phyloP scores from a whole-genome alignment of 2,329 filamentous ascomycete species.

The Alternaria sp. region DNA sequence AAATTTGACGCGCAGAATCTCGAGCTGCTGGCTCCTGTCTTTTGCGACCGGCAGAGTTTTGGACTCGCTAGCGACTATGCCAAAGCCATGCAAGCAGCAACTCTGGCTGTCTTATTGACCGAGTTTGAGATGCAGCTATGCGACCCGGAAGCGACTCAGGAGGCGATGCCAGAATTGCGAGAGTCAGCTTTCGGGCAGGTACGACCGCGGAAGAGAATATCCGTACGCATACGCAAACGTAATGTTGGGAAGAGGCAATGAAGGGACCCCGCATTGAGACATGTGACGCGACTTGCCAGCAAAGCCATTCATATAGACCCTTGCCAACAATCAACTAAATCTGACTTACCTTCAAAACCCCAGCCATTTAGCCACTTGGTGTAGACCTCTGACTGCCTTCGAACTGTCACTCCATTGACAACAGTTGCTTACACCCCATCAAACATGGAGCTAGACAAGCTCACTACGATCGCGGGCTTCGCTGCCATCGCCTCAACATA shows the following conservation, averaged over 20 bases:
- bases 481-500: conserved; percentile 3
- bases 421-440: neutral
- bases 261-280: neutral
- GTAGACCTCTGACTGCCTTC: neutral
- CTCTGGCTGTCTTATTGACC: conserved; percentile 33
- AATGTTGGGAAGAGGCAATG: conserved; percentile 1
- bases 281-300: neutral
- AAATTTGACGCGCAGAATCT: conserved; percentile 30
- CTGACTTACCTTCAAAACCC: neutral
- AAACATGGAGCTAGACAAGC: neutral
- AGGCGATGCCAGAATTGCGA: conserved; percentile 25
- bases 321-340: neutral
- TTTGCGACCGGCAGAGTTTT: conserved; percentile 14
- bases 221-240: conserved; percentile 40
- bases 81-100: conserved; percentile 32
- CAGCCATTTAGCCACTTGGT: neutral
- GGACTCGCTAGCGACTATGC: conserved; percentile 28
- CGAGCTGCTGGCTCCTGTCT: conserved; percentile 20
- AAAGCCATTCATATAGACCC: neutral
- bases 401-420: neutral
- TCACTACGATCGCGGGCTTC: neutral
- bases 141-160: conserved; percentile 32
- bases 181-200: conserved; percentile 34
- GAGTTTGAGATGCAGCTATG: conserved; percentile 42
- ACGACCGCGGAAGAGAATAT: conserved; percentile 31